Conservation (phyloP, 495 filamentous ascomycete species). For the Penicillium lividum region DNA sequence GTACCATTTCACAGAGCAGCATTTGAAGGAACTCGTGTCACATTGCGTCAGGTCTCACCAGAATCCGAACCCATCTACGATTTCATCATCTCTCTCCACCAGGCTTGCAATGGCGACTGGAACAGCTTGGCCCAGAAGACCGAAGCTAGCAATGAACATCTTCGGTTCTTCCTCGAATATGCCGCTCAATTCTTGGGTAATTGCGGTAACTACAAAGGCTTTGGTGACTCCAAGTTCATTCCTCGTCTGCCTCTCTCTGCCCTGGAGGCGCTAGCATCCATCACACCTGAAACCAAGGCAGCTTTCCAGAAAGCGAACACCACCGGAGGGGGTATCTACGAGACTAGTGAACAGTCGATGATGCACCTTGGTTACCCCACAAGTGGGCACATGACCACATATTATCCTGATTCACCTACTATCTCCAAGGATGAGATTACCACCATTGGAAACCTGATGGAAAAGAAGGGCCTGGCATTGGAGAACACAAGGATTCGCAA, state of each 20-base stretch:
- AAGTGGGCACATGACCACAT: slow-evolving; percentile 81
- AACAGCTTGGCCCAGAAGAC: slow-evolving; percentile 65
- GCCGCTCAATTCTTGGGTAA: slow-evolving; percentile 88
- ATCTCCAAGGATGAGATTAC: slow-evolving; percentile 87
- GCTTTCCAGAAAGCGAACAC: slow-evolving; percentile 60
- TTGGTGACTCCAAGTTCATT: slow-evolving; percentile 93
- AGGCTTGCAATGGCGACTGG: slow-evolving; percentile 77
- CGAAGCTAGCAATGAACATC: slow-evolving; percentile 65
- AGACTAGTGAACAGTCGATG: slow-evolving; percentile 58
- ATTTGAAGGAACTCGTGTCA: slow-evolving; percentile 81
- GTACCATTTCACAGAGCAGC: slow-evolving; percentile 61
- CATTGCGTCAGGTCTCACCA: slow-evolving; percentile 83
- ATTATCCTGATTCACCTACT: slow-evolving; percentile 84
- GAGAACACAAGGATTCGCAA: slow-evolving; percentile 91
- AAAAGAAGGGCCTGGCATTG: slow-evolving; percentile 68
- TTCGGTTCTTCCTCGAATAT: slow-evolving; percentile 82
- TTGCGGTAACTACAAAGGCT: slow-evolving; percentile 92
- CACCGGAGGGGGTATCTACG: slow-evolving; percentile 71
- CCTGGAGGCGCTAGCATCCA: slow-evolving; percentile 70
- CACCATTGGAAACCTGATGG: slow-evolving; percentile 69
- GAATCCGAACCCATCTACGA: slow-evolving; percentile 92
- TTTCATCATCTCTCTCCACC: slow-evolving; percentile 80
- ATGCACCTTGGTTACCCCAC: slow-evolving; percentile 88
- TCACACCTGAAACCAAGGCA: slow-evolving; percentile 58
- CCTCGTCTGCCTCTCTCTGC: slow-evolving; percentile 68